Evolutionary conservation across 495 filamentous ascomycete species (phyloP).

Genomic region (Penicillium samsonianum): DNA sequence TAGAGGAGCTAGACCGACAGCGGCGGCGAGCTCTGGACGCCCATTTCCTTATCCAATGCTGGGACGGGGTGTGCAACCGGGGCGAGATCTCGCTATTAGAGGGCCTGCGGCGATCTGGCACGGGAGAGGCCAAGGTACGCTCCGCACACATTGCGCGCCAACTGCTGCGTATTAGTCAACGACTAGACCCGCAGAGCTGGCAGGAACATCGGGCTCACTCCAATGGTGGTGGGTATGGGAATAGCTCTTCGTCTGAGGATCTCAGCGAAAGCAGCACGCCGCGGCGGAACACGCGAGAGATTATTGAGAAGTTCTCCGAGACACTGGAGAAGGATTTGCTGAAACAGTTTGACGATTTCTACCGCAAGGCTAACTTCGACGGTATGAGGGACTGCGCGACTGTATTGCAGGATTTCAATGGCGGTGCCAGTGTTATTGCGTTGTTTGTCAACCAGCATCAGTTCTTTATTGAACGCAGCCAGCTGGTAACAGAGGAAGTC

Average conservation of each 20-base stretch:
- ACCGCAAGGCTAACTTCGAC: slow-evolving; percentile 89
- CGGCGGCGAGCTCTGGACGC: slow-evolving; percentile 87
- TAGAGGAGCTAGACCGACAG: slow-evolving; percentile 94
- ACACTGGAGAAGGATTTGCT: slow-evolving; percentile 92
- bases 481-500: slow-evolving; percentile 89
- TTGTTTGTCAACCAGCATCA: slow-evolving; percentile 98
- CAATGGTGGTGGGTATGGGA: slow-evolving; percentile 57
- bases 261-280: slow-evolving; percentile 37
- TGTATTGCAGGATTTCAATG: slow-evolving; percentile 93
- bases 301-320: slow-evolving; percentile 96
- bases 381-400: slow-evolving; percentile 95
- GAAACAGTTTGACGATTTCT: slow-evolving; percentile 95
- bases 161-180: slow-evolving; percentile 81
- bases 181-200: slow-evolving; percentile 75
- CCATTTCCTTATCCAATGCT: slow-evolving; percentile 92
- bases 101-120: slow-evolving; percentile 74
- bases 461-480: slow-evolving; percentile 94
- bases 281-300: slow-evolving; percentile 73
- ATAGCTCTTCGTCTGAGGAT: slow-evolving; percentile 39
- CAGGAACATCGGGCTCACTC: slow-evolving; percentile 58
- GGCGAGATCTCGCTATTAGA: slow-evolving; percentile 79
- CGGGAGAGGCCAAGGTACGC: slow-evolving; percentile 81
- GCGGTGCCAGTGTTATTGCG: slow-evolving; percentile 88
- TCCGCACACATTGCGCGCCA: slow-evolving; percentile 90
- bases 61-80: slow-evolving; percentile 86